Percentiles rank a stretch among this genome's conserved stretches.
phyloP scores from a whole-genome alignment of 805 yeast genomes.

The Candida vaughaniae region DNA sequence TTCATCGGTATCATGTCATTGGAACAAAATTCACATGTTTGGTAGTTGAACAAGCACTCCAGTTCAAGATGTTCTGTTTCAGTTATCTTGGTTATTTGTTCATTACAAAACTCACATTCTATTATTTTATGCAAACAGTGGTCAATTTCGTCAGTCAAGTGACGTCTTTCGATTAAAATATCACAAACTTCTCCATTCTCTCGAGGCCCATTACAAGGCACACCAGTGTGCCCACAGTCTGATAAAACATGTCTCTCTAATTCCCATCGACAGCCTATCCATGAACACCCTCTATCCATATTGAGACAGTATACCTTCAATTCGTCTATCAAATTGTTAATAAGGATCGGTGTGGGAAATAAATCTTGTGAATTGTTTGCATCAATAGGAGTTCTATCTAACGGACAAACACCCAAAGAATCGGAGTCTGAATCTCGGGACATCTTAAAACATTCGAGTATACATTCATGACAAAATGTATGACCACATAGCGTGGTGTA shows the following conservation, averaged over 20 bases:
- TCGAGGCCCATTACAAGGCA: slow-evolving; percentile 27
- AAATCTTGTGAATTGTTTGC: slow-evolving; percentile 28
- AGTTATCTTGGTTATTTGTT: slow-evolving; percentile 24
- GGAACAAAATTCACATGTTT: slow-evolving; percentile 42
- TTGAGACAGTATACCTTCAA: slow-evolving; percentile 57
- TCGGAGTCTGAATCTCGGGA: slow-evolving; percentile 21
- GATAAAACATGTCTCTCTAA: slow-evolving; percentile 46
- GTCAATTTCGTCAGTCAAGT: slow-evolving; percentile 3
- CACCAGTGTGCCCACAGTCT: slow-evolving; percentile 38
- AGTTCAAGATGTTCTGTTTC: slow-evolving; percentile 33
- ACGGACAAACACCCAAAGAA: slow-evolving; percentile 46
- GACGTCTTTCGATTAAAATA: slow-evolving; percentile 18
- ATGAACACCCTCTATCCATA: slow-evolving; percentile 51
- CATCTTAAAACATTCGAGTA: slow-evolving; percentile 45
- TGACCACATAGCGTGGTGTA: slow-evolving; percentile 67
- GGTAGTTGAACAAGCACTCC: slow-evolving; percentile 40
- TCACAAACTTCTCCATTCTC: slow-evolving; percentile 9
- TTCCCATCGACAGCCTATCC: slow-evolving; percentile 61
- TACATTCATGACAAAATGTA: slow-evolving; percentile 60
- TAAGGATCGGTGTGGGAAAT: slow-evolving; percentile 53
- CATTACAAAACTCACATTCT: slow-evolving; percentile 38
- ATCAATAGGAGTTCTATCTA: slow-evolving; percentile 54
- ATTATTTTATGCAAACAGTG: slow-evolving; percentile 43
- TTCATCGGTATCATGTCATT: slow-evolving; percentile 42
- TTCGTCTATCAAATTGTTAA: slow-evolving; percentile 62